Evolutionary conservation across 768 basidiomycete species (phyloP), one percentile per base, ranked within the genome.

Genomic region (Naganishia onofrii): DNA sequence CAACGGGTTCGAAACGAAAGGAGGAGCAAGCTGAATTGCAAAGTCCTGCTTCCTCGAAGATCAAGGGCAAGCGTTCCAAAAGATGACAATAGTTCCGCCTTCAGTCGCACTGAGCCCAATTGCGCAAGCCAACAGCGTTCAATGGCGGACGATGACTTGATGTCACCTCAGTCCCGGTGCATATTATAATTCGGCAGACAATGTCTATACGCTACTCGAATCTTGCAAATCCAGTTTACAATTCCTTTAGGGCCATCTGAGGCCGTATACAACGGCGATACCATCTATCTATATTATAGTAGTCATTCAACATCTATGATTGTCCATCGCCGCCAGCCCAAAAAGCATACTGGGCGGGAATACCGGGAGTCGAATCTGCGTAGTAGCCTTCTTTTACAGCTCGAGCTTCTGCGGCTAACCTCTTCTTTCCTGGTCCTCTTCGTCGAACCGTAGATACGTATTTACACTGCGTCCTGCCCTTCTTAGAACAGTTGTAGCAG

Each of bases 401-500:
- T 63, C 38, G 38, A n/a, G 60, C 60, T 63, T 63, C 60, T 6
- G 36, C 60, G 8, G 3, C 60, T 26, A 63, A 42, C 21, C 60
- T 42, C 42, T 63, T 63, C 28, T 44, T 63, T 42, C 60, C 60
- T 63, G 60, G 60, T 63, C 60, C 60, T 42, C 60, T 42, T 3
- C 60, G 36, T 15, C 42, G 46, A 2, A 63, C 38, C 28, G 38
- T 42, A 10, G 60, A 21, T 7, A 44, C 60, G 26, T 63, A 63
- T 6, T 63, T 12, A 15, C 60, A 63, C 13, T 3, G 4, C n/a
- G 38, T 44, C 26, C 60, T 63, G 26, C 60, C 60, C 38, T 63
- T 63, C 26, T 63, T 63, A 8, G 60, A 36, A n/a, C 60, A 63
- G 23, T 44, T 63, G 60, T 63, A 63, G 42, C 60, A 63, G 10